phyloP scores from a whole-genome alignment of 2,329 filamentous ascomycete genomes.

The Penicillium capsulatum region DNA sequence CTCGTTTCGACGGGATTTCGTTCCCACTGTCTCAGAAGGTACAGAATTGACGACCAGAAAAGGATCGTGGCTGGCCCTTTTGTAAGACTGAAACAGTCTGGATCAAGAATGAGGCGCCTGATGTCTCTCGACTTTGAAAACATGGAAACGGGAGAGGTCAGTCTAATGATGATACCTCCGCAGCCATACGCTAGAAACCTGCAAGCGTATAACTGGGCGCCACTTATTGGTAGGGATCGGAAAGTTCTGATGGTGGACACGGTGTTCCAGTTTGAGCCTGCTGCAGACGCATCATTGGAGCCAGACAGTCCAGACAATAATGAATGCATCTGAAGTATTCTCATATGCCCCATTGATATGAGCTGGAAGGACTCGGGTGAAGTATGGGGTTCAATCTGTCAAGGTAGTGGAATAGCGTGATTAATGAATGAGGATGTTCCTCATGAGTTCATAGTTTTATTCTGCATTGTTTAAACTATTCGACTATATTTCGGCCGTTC shows the following conservation, averaged over 20 bases:
- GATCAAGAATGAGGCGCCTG: background rate
- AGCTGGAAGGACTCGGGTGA: too few relatives aligned
- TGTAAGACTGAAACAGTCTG: background rate
- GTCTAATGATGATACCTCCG: background rate
- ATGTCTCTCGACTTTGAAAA: background rate
- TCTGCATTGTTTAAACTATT: too few relatives aligned
- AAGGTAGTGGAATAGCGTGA: too few relatives aligned
- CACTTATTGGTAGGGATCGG: background rate
- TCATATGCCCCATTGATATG: background rate
- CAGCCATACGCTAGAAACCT: background rate
- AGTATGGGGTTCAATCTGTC: too few relatives aligned
- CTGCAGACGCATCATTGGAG: background rate
- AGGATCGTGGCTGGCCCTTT: background rate
- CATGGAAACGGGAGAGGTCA: background rate
- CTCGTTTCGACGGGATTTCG: background rate
- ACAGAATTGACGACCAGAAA: background rate
- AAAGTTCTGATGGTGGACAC: background rate
- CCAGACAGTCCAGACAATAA: background rate
- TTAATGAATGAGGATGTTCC: too few relatives aligned
- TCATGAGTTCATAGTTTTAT: too few relatives aligned
- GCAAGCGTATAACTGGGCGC: background rate
- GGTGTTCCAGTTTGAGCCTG: background rate
- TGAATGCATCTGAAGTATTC: background rate
- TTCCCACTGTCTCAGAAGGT: background rate
- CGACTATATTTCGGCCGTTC: too few relatives aligned